phyloP scores from a whole-genome alignment of 129 eudicot genomes.

The Glebionis coronaria region DNA sequence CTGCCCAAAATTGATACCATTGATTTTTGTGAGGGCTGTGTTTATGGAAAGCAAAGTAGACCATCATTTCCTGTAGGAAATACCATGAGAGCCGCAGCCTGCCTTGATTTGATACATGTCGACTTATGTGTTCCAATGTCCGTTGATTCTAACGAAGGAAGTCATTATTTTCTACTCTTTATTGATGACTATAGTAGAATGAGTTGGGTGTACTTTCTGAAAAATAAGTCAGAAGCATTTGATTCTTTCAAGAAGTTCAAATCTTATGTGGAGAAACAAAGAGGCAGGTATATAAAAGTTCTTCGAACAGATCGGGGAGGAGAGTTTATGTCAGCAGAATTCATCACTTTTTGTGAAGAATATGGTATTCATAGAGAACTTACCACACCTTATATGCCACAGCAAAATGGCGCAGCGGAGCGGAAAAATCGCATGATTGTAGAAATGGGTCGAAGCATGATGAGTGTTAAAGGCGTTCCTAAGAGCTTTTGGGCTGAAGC shows the following conservation, averaged over 20 bases:
- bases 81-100: background rate
- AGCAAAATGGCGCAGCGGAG: slow-evolving; percentile 7
- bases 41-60: slow-evolving; percentile 32
- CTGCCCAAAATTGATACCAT: background rate
- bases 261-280: background rate
- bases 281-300: background rate
- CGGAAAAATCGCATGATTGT: background rate
- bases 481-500: slow-evolving; percentile 7
- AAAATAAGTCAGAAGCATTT: background rate
- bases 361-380: background rate
- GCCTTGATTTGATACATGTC: slow-evolving; percentile 2
- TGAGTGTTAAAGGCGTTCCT: background rate
- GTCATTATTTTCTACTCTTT: background rate
- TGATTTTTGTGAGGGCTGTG: slow-evolving; percentile 31
- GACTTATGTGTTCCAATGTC: slow-evolving; percentile 7
- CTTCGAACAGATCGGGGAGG: background rate
- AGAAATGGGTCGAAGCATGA: background rate
- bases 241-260: slow-evolving; percentile 2
- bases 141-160: background rate
- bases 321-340: background rate
- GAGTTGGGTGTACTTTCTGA: slow-evolving; percentile 1
- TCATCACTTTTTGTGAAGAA: background rate
- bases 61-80: background rate
- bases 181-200: background rate
- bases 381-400: background rate